Base-by-base conservation (phyloP, 2,329 filamentous ascomycete genomes). In the Microsporum ferrugineum region DNA sequence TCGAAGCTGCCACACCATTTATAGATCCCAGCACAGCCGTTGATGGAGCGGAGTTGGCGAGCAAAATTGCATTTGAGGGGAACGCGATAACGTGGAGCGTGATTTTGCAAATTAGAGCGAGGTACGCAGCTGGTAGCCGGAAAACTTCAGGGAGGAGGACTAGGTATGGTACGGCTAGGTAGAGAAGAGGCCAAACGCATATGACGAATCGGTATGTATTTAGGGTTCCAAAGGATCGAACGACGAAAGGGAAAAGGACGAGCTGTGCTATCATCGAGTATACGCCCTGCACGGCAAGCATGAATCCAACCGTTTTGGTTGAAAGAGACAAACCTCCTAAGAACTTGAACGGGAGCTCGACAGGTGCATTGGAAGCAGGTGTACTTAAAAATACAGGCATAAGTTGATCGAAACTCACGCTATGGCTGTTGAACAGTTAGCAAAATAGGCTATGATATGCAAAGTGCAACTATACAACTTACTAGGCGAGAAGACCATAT, bases 401-500 rank as follows among this genome's bases (percentile, higher is more conserved):
- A 57, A 97, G 82, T 70, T 96, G 89, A 74, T 99, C 94, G 68
- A 95, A 94, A 0, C 91, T 95, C 75, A 99, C 96, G 10, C 92
- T 96, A 76, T 97, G 92, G 77, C 91, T 96, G 69, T 45, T 64
- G 36, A 41, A 29, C 51, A 56, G 69, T 71, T 64, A 74, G 69
- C 47, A 39, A 34, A 75, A 63, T 61, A 65, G 38, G 67, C 66
- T 29, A 64, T 61, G 1, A 36, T 5, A 49, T 45, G 7, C 27
- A 7, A 1, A 33, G 49, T 59, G 27, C 57, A 59, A 60, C 39
- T 63, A 61, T 55, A 53, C 29, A 33, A 86, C 90, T 84, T 82
- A 96, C 91, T 95, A 96, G 65, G 92, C 92, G 63, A 97, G 79
- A 68, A 97, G 90, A 51, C 91, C 92, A 71, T 95, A 96, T 59